Evolutionary conservation across 768 basidiomycete genomes (phyloP), one percentile per base, ranked within the genome.

Genomic region (Suillus paluster): DNA sequence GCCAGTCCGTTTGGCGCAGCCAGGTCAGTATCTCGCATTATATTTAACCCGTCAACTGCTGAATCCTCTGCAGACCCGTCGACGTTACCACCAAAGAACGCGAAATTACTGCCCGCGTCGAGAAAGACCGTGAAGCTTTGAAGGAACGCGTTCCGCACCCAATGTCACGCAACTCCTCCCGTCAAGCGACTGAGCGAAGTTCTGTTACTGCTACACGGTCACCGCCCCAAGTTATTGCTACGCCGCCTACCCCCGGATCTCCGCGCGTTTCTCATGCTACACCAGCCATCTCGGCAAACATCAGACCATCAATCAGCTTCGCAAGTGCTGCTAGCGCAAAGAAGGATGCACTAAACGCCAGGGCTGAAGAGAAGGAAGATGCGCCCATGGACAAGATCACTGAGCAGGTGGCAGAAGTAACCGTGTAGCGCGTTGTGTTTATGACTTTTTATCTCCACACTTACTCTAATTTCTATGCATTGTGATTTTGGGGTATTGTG

Each of bases 1-100:
- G 71, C 89, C 62, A 95, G 84, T 73, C 96, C 96, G 7, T 99
- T 99, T 70, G 97, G 97, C 54, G 82, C 83, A 58, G 97, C 97
- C 39, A 89, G 79, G 92, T 92, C 67, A 54, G 84, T 74, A 21
- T 67, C 3, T 53, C 44, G 21, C 27, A n/a, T 17, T 30, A 49
- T 58, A 54, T 49, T 23, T 34, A 27, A 58, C 15, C 27, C 48
- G 48, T 14, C 17, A 53, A 27, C 15, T 64, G 63, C 59, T 63
- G 17, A 76, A 42, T 8, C 4, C 45, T 44, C 34, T n/a, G 59
- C 34, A 93, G 91, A 68, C 95, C 97, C 14, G 91, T 98, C 23
- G 95, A 99, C 72, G 87, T 90, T 19, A 80, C 89, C 38, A 79
- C 83, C 0, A 85, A 86, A 58, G 95, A 98, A 69, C 88, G 86